Evolutionary conservation across 805 yeast genomes (phyloP).

Genomic region (Yarrowia deformans): DNA sequence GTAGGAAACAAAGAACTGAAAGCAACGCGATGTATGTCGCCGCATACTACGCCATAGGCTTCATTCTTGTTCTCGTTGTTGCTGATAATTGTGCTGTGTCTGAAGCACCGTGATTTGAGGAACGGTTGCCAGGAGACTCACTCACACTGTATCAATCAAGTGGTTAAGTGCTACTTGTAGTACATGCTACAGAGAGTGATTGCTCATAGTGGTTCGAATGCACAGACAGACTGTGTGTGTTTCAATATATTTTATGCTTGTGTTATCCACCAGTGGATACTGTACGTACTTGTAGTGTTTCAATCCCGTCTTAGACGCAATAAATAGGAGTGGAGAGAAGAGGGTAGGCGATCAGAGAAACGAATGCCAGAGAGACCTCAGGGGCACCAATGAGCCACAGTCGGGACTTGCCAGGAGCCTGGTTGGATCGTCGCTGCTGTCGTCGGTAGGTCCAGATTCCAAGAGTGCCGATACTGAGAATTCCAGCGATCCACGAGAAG

Average conservation of each 20-base stretch:
- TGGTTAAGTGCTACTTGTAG: too few species aligned
- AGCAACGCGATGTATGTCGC: too few species aligned
- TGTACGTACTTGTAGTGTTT: neutral
- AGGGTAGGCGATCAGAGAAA: constrained; percentile 18
- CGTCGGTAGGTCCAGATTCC: constrained; percentile 30
- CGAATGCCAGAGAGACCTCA: constrained; percentile 22
- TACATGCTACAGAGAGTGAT: too few species aligned
- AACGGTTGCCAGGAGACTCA: too few species aligned
- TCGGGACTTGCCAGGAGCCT: neutral
- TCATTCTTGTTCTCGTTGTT: too few species aligned
- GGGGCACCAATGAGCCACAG: constrained; percentile 17
- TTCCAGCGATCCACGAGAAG: constrained; percentile 10
- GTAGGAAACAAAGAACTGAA: too few species aligned
- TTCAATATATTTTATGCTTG: neutral
- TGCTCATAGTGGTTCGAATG: too few species aligned
- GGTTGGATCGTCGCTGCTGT: constrained; percentile 22
- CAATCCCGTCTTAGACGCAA: neutral
- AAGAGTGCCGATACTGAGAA: constrained; percentile 7
- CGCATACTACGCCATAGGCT: too few species aligned
- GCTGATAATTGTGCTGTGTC: too few species aligned
- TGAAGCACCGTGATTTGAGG: too few species aligned
- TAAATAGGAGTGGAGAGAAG: constrained; percentile 27
- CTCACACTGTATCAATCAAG: too few species aligned
- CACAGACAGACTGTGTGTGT: too few species aligned
- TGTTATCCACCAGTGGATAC: neutral